Percentiles rank a stretch among this genome's conserved stretches.
Conservation (phyloP, 1,139 yeast species). For the Zygoascus sp. region DNA sequence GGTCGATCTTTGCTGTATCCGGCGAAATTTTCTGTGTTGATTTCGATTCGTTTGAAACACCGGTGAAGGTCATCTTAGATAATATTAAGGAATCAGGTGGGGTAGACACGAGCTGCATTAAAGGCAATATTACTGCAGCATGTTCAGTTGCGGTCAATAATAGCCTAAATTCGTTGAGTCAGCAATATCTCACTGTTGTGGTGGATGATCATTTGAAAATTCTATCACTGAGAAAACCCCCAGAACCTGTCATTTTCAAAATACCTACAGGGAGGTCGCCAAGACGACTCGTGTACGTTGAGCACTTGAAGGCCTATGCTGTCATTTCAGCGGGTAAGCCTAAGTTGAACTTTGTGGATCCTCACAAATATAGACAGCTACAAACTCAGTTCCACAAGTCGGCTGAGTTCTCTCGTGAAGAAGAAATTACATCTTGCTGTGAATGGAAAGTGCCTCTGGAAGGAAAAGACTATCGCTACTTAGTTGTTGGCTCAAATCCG, state of each 20-base stretch:
- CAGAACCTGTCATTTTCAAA: constrained; percentile 30
- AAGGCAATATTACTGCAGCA: neutral
- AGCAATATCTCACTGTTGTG: constrained; percentile 35
- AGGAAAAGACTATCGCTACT: constrained; percentile 17
- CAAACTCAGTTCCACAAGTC: neutral
- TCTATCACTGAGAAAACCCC: constrained; percentile 31
- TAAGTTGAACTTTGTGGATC: constrained; percentile 24
- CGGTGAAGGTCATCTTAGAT: constrained; percentile 1
- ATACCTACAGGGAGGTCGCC: constrained; percentile 41
- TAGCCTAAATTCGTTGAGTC: neutral
- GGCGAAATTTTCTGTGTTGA: constrained; percentile 3
- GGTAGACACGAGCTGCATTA: neutral
- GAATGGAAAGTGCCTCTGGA: constrained; percentile 20
- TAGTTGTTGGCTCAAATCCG: constrained; percentile 21
- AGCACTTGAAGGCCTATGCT: constrained; percentile 39
- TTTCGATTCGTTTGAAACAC: neutral
- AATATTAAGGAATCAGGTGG: constrained; percentile 6
- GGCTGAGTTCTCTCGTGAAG: constrained; percentile 15
- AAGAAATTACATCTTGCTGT: constrained; percentile 17
- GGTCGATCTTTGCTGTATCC: neutral
- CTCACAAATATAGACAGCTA: constrained; percentile 16
- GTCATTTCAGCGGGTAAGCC: constrained; percentile 22
- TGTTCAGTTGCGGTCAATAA: neutral
- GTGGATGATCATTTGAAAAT: constrained; percentile 51
- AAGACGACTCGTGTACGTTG: constrained; percentile 37